Base-by-base conservation (phyloP, 805 yeast genomes). In the Saccharomyces eubayanus region DNA sequence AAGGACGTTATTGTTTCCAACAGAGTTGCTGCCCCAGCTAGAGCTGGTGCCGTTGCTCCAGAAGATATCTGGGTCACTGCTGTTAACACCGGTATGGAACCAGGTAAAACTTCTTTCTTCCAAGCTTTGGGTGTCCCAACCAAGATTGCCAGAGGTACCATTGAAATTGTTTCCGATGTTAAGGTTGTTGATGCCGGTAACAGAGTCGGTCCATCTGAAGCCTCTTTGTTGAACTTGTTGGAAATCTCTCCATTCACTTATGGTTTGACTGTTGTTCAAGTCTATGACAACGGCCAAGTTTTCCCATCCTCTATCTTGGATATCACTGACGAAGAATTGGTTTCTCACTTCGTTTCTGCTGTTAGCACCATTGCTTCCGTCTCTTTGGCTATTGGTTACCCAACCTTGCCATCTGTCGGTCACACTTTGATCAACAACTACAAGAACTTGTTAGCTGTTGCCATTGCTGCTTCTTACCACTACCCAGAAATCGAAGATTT, bases 141-240 rank as follows among this genome's bases (percentile, higher is more conserved):
- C 89, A 94, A 94, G 95, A 94, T 94, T 90, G 94, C 96, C 79
- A 91, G 99, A 88, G 99, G 99, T 94, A 90, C 97, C 81, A 94
- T 94, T 85, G 99, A 94, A 83, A 94, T 94, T 79, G 90, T 89
- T 77, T 78, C 87, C 70, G 99, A 94, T 74, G 96, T 94, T 72
- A 88, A 88, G 83, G 96, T 94, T 75, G 96, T 91, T 73, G 83
- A 80, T 62, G 84, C 85, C 62, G 88, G 89, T 72, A 72, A 73
- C 74, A 89, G 80, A 79, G 99, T 94, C 72, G 99, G 99, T 82
- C 96, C 92, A 72, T 94, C 99, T 70, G 99, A 94, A 84, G 98
- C 99, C 69, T 75, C 97, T 68, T 83, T 94, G 80, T 87, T 94
- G 77, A 94, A 94, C 90, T 89, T 94, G 98, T 85, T 94, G 82